Conservation (phyloP, 768 basidiomycete genomes). For the Dentipellis sp. region DNA sequence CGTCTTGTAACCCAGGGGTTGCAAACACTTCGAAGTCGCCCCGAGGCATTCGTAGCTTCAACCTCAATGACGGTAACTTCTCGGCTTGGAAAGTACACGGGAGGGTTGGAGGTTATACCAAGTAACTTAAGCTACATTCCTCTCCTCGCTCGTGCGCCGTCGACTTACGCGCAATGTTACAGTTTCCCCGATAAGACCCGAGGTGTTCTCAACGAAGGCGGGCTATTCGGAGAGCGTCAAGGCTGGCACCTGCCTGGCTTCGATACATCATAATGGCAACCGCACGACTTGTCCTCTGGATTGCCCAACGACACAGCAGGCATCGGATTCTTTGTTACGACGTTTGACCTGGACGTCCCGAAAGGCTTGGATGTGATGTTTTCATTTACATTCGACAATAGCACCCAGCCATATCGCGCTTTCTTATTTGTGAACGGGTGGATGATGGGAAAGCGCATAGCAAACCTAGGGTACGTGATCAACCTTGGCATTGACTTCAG, state of each 20-base stretch:
- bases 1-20: no score
- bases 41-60: slow-evolving; percentile 71
- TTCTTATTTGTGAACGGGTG: slow-evolving; percentile 78
- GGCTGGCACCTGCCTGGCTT: slow-evolving; percentile 49
- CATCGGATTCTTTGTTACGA: slow-evolving; percentile 76
- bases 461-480: slow-evolving; percentile 21
- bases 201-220: slow-evolving; percentile 37
- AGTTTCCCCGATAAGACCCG: slow-evolving; percentile 65
- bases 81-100: slow-evolving; percentile 36
- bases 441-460: slow-evolving; percentile 70
- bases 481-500: not conserved
- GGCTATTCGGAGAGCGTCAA: slow-evolving; percentile 31
- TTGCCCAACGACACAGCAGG: slow-evolving; percentile 54
- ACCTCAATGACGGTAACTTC: slow-evolving; percentile 45
- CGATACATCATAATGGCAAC: slow-evolving; percentile 49
- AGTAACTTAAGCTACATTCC: slow-evolving; percentile 16
- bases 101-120: slow-evolving; percentile 32
- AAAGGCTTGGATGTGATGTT: slow-evolving; percentile 52
- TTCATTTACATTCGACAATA: slow-evolving; percentile 62
- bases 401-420: slow-evolving; percentile 60
- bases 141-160: not conserved
- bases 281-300: slow-evolving; percentile 46
- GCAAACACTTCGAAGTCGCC: no score
- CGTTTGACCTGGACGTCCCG: slow-evolving; percentile 55
- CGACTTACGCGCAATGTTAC: not conserved